Base-by-base conservation (phyloP, 306 rosid species). In the Dalbergia oliveri region DNA sequence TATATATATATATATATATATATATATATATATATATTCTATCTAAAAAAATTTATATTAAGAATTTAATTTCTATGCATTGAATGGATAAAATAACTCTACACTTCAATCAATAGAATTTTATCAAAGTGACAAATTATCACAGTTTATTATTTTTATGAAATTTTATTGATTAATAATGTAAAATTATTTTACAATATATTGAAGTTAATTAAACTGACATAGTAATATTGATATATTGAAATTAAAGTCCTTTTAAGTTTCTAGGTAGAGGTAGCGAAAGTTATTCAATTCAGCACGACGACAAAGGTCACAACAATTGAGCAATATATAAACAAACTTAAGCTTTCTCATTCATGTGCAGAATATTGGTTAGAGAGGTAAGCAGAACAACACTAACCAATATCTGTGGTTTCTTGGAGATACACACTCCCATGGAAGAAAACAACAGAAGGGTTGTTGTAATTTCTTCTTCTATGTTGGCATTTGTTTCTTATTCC, bases 271-370 rank as follows among this genome's bases (percentile, higher is more conserved):
- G 31, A 26, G 81, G 85, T 50, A 75, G 70, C 21, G 5, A 10
- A 18, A 13, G 50, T 1, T 9, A 76, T 37, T 82, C 12, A 76
- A 77, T 72, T n/a, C 26, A 18, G 59, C 60, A 16, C 45, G 14
- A 9, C 31, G 9, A 43, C 31, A 26, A 26, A 59, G 23, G 34
- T 14, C 11, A 0, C 50, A 41, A 16, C 59, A 5, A 21, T 31
- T 5, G 59, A 59, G 53, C 60, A 78, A 13, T 83, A 78, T 83
- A 83, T 73, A 49, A 14, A 78, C 45, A 1, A 15, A 31, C 49
- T n/a, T 31, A 69, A 58, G 31, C 70, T 43, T 51, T 21, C 13
- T 13, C 9, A 1, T 77, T 82, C 61, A 33, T 11, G 11, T 4
- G 51, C 56, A 59, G 26, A 51, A 18, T 53, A 51, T 35, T 35